Percentiles rank a stretch among this genome's conserved stretches.
Evolutionary conservation across 1,139 yeast genomes (phyloP).

Genomic region (Scheffersomyces illinoinensis): DNA sequence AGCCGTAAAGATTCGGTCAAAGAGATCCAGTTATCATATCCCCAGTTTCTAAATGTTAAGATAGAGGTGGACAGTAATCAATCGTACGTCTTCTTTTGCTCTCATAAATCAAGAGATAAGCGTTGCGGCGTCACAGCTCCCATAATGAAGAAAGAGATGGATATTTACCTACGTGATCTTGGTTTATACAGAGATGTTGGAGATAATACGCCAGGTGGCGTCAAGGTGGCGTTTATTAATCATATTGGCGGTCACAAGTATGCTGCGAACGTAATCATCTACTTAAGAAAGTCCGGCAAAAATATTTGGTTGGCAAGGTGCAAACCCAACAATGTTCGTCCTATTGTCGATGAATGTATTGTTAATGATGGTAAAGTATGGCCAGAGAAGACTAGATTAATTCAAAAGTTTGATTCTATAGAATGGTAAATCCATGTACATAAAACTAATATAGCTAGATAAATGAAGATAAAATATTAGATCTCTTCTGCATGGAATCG

Average conservation of each 20-base stretch:
- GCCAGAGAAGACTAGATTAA: conserved; percentile 68
- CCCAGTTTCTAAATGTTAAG: conserved; percentile 17
- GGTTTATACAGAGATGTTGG: conserved; percentile 74
- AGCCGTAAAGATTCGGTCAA: conserved; percentile 20
- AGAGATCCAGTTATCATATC: conserved; percentile 3
- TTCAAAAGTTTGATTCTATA: conserved; percentile 52
- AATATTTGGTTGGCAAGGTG: conserved; percentile 89
- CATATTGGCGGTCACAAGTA: conserved; percentile 97
- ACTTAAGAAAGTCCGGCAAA: conserved; percentile 64
- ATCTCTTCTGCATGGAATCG: conserved; percentile 50
- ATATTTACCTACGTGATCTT: conserved; percentile 65
- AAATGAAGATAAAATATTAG: conserved; percentile 48
- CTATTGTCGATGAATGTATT: conserved; percentile 74
- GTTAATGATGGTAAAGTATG: conserved; percentile 65
- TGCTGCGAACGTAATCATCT: conserved; percentile 84
- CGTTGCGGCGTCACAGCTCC: conserved; percentile 95
- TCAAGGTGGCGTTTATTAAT: conserved; percentile 64
- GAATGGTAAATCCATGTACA: conserved; percentile 44
- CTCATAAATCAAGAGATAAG: conserved; percentile 89
- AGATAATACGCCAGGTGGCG: conserved; percentile 75
- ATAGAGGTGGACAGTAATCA: conserved; percentile 32
- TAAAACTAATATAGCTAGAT: conserved; percentile 3
- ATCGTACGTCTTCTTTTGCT: conserved; percentile 75
- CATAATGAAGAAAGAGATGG: conserved; percentile 79
- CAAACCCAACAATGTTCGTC: conserved; percentile 70